Base-by-base conservation (phyloP, 2,329 filamentous ascomycete species). In the Thielaviopsis musarum region DNA sequence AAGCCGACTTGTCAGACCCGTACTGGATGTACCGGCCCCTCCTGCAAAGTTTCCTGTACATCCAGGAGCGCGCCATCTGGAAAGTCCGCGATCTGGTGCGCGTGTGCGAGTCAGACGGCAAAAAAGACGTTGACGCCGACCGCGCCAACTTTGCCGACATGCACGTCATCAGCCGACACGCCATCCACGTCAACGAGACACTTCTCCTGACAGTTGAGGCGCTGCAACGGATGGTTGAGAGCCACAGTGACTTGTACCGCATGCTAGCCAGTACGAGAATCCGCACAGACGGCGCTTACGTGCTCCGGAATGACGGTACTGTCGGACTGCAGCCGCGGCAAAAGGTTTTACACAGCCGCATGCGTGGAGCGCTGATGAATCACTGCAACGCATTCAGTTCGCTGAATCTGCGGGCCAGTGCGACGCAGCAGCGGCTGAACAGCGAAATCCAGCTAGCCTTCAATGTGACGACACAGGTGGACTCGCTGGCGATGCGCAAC, bases 401-500 rank as follows among this genome's bases (percentile, higher is more conserved):
- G n/a, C 45, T 49, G n/a, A 21, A 12, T 21, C 12, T 34, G 22
- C 57, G 57, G 1, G 51, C 57, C 4, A 26, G 26, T 17, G 51
- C 57, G 4, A 34, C 57, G 1, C 30, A 54, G 19, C 10, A 45
- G 7, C 57, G 51, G 1, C 52, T 54, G 5, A 19, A 54, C 21
- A 30, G 49, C 15, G 57, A 59, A 21, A 59, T 54, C 24, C 57
- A 49, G 12, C 38, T 59, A 17, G 51, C 57, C 1, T 59, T 59
- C n/a, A 59, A 59, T 19, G 38, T 59, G n/a, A 34, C 52, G 15
- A 59, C 24, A 10, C 52, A 59, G n/a, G 24, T 26, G 6, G 61
- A 62, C 28, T 60, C 58, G 22, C 51, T 53, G 19, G 55, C 61
- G 5, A 62, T 62, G 58, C 58, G 60, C 22, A 57, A 59, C 19